Evolutionary conservation across 176 grass and related monocot genomes (phyloP).

Genomic region (Avena sativa): DNA sequence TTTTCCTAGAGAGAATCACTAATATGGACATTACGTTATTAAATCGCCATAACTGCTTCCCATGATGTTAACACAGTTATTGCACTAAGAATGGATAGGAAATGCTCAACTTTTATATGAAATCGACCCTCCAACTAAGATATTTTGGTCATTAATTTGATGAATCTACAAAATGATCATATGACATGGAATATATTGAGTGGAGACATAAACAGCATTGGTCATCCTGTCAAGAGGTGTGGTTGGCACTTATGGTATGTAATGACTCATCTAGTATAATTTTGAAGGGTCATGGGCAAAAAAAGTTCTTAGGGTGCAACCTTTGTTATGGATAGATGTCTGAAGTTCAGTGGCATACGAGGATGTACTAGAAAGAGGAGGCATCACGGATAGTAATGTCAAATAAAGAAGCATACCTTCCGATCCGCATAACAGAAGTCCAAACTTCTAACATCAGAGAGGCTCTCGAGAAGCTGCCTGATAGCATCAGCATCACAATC

Average conservation of each 20-base stretch:
- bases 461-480: not conserved
- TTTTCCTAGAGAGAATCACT: not conserved
- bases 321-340: not conserved
- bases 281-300: not conserved
- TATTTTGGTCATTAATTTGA: not conserved
- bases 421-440: not conserved
- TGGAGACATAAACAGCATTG: not conserved
- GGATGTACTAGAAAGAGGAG: not conserved
- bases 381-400: too few species aligned
- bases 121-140: not conserved
- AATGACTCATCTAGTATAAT: not conserved
- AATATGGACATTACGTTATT: not conserved
- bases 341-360: not conserved
- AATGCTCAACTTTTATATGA: not conserved
- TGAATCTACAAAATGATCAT: not conserved
- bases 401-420: constrained; percentile 27
- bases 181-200: not conserved
- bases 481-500: not conserved
- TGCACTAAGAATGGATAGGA: not conserved
- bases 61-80: not conserved
- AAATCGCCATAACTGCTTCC: not conserved
- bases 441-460: constrained; percentile 30
- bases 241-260: not conserved
- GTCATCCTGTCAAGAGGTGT: not conserved
- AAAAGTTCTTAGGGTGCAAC: not conserved